Percentiles rank a stretch among this genome's conserved stretches.
phyloP scores from a whole-genome alignment of 2,329 filamentous ascomycete genomes.

The Fusarium sp. region DNA sequence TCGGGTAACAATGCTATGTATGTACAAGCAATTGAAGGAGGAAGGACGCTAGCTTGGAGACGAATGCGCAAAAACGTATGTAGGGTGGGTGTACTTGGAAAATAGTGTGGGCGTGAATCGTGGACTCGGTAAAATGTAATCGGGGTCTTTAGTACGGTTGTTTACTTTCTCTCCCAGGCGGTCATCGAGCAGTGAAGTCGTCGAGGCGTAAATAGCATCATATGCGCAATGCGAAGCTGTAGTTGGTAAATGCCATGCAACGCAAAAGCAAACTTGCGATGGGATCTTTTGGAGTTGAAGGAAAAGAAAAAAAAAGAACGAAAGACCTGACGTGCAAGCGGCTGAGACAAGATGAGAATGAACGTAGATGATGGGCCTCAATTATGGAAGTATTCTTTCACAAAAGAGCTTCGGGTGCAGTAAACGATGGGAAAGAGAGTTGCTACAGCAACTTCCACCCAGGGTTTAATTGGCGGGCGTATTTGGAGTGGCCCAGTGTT shows the following conservation, averaged over 20 bases:
- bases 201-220: constrained; percentile 41
- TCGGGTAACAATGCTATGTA: constrained; percentile 24
- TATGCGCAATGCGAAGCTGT: constrained; percentile 37
- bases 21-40: constrained; percentile 17
- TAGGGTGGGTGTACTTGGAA: constrained; percentile 1
- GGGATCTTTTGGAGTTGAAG: constrained; percentile 12
- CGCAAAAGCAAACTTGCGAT: constrained; percentile 24
- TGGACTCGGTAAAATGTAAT: constrained; percentile 31
- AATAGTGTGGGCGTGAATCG: constrained; percentile 19
- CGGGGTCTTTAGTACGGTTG: constrained; percentile 31
- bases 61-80: constrained; percentile 21
- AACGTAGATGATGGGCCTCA: constrained; percentile 19
- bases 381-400: constrained; percentile 40
- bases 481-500: constrained; percentile 38
- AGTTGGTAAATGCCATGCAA: constrained; percentile 34
- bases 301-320: constrained; percentile 24
- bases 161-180: constrained; percentile 46
- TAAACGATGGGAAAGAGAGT: constrained; percentile 26
- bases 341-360: constrained; percentile 41
- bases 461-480: constrained; percentile 34
- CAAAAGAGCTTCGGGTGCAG: constrained; percentile 17
- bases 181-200: constrained; percentile 45
- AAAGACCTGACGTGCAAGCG: constrained; percentile 25
- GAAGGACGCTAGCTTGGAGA: constrained; percentile 14
- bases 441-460: constrained; percentile 40